Evolutionary conservation across 805 yeast genomes (phyloP).

Genomic region (Metschnikowia lunata): DNA sequence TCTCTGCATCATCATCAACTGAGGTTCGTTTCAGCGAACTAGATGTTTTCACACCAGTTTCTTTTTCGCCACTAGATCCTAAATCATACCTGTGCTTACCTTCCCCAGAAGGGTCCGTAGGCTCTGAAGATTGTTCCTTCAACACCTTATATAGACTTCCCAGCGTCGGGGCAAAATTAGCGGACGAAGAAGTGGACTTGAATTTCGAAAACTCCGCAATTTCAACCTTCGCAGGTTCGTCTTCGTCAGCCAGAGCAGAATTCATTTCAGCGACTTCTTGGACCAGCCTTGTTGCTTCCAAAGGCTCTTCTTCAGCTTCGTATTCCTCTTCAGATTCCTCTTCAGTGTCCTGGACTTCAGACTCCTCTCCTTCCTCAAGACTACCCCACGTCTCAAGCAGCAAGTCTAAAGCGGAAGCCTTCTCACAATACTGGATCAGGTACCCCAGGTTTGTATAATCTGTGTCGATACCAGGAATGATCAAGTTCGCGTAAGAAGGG

Average conservation of each 20-base stretch:
- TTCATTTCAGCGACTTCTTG: background rate
- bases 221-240: constrained; percentile 13
- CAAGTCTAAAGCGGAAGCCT: constrained; percentile 4
- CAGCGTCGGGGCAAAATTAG: background rate
- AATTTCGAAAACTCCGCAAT: constrained; percentile 13
- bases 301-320: background rate
- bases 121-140: constrained; percentile 9
- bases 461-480: constrained; percentile 46
- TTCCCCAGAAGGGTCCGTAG: background rate
- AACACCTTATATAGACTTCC: constrained; percentile 13
- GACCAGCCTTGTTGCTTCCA: background rate
- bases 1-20: background rate
- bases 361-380: constrained; percentile 27
- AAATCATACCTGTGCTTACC: constrained; percentile 8
- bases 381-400: constrained; percentile 31
- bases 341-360: constrained; percentile 16
- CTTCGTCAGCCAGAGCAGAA: background rate
- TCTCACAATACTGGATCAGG: constrained; percentile 10
- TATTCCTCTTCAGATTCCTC: background rate
- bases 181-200: constrained; percentile 1
- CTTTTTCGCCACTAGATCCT: background rate
- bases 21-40: background rate
- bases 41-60: background rate
- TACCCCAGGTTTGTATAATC: constrained; percentile 37
- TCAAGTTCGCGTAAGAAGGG: constrained; percentile 68